These are phyloP conservation scores for Thuidium tamariscinum DNA, from an alignment of 225 moss, liverwort and hornwort species.

Conservation along the genomic window DNA sequence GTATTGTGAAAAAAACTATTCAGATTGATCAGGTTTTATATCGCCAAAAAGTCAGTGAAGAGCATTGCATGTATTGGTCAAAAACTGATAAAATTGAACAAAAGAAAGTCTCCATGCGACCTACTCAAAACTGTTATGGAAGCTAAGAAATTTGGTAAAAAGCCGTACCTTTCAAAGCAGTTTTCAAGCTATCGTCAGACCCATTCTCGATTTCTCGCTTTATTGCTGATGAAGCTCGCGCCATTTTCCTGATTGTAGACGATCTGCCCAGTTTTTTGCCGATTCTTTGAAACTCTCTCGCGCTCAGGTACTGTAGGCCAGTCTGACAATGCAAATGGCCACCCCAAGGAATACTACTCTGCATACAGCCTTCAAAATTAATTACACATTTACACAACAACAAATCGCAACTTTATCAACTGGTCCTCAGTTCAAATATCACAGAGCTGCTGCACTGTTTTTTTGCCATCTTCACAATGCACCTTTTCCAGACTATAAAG, in stretches of 20 bases:
- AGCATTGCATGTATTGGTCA: background rate
- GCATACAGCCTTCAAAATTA: background rate
- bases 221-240: slow-evolving; percentile 8
- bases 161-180: slow-evolving; percentile 17
- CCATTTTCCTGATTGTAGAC: background rate
- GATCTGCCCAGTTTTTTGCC: background rate
- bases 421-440: background rate
- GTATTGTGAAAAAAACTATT: background rate
- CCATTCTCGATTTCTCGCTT: slow-evolving; percentile 6
- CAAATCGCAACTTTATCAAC: background rate
- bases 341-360: background rate
- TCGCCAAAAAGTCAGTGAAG: background rate
- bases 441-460: background rate
- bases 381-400: background rate
- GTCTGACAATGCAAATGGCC: background rate
- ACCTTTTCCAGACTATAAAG: no score
- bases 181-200: slow-evolving; percentile 6
- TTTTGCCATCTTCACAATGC: background rate
- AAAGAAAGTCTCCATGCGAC: background rate
- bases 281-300: background rate
- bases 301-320: background rate
- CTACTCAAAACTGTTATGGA: background rate
- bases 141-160: background rate
- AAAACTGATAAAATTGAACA: background rate
- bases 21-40: background rate